Conservation (phyloP, 768 basidiomycete genomes). For the Gyrodon lividus region DNA sequence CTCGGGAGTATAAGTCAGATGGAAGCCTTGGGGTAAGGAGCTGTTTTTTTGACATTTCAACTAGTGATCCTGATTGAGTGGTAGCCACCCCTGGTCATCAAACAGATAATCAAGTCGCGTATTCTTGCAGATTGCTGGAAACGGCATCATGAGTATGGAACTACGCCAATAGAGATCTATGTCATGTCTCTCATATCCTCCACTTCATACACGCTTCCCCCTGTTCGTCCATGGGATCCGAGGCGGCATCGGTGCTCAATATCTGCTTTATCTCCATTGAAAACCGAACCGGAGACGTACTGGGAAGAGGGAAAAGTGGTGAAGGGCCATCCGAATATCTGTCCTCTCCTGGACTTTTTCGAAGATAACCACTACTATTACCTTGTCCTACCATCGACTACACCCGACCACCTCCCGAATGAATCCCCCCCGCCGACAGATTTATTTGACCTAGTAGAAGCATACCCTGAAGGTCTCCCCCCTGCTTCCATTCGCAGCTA, state of each 20-base stretch:
- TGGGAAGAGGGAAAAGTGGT: conserved; percentile 73
- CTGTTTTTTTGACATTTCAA: conserved; percentile 5
- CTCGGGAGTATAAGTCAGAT: conserved; percentile 70
- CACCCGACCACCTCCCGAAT: conserved; percentile 53
- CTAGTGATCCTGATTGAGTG: conserved; percentile 8
- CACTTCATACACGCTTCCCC: conserved; percentile 74
- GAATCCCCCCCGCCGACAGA: conserved; percentile 67
- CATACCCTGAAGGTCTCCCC: conserved; percentile 81
- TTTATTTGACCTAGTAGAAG: conserved; percentile 94
- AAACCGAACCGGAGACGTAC: conserved; percentile 24
- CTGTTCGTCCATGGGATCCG: conserved; percentile 83
- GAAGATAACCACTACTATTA: conserved; percentile 97
- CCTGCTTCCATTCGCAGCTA: conserved; percentile 74
- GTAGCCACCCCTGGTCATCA: conserved; percentile 89
- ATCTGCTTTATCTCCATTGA: conserved; percentile 13
- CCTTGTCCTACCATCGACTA: conserved; percentile 79
- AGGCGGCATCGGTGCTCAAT: conserved; percentile 39
- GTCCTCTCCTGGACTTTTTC: conserved; percentile 93
- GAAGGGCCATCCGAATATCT: conserved; percentile 94
- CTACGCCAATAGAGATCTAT: conserved; percentile 97
- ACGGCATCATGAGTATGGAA: conserved; percentile 90
- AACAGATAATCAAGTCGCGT: conserved; percentile 97
- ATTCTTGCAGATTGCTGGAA: conserved; percentile 99
- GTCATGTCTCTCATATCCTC: conserved; percentile 90
- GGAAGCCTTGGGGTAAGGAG: conserved; percentile 80